Conservation (phyloP, 208 protist genomes). For the Leishmania amazonensis region DNA sequence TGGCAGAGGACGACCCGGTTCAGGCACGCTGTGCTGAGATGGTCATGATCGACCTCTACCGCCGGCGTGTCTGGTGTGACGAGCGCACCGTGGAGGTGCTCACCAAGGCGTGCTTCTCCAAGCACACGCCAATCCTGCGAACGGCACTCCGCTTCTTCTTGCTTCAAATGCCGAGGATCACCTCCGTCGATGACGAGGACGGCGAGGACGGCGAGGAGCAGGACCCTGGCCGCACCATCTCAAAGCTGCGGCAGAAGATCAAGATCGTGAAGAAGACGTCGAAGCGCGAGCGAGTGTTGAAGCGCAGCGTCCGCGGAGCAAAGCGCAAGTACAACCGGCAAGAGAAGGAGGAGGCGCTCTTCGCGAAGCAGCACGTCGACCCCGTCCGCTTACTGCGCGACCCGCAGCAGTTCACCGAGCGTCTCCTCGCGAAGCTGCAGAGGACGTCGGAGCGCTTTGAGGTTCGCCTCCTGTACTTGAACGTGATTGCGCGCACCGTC, state of each 20-base stretch:
- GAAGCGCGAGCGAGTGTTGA: constrained; percentile 86
- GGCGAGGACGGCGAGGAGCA: constrained; percentile 71
- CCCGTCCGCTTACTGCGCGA: constrained; percentile 96
- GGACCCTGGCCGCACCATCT: constrained; percentile 85
- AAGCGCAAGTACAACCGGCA: constrained; percentile 88
- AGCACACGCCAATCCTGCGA: constrained; percentile 91
- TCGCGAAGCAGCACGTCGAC: constrained; percentile 91
- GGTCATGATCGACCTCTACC: constrained; percentile 98
- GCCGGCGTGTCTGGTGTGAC: constrained; percentile 94
- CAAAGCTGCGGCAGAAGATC: constrained; percentile 90
- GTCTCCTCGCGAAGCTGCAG: constrained; percentile 93
- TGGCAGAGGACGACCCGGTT: constrained; percentile 92
- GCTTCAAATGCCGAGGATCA: constrained; percentile 85
- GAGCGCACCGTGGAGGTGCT: constrained; percentile 96
- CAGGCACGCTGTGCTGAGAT: constrained; percentile 95
- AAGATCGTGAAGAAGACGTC: constrained; percentile 94
- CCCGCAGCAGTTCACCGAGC: constrained; percentile 96
- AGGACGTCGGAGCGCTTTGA: constrained; percentile 95
- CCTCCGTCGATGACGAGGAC: constrained; percentile 74
- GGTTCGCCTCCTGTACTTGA: constrained; percentile 95
- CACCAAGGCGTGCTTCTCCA: constrained; percentile 93
- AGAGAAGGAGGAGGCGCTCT: constrained; percentile 72
- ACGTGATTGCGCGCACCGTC: constrained; percentile 96
- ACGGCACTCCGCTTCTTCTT: constrained; percentile 97
- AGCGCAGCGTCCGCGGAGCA: constrained; percentile 66